Conservation (phyloP, 768 basidiomycete species). For the Cyclocybe cylindracea region DNA sequence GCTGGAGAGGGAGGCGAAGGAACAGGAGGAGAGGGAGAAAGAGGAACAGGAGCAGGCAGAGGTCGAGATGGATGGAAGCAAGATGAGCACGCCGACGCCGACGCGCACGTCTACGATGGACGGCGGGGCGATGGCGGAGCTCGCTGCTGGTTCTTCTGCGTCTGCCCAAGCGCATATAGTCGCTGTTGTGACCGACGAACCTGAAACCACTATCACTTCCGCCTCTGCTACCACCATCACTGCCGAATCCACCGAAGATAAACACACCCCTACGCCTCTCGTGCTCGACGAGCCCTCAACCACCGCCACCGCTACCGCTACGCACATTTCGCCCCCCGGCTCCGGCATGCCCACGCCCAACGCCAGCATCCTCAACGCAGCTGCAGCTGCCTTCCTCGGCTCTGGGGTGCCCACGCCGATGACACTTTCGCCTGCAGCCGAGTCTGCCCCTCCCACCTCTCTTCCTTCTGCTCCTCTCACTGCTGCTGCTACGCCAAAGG, state of each 20-base stretch:
- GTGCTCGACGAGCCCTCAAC: neutral
- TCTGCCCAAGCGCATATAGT: neutral
- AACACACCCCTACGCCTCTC: neutral
- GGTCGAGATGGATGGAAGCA: slow-evolving; percentile 5
- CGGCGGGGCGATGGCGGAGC: neutral
- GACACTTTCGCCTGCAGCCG: too few species aligned
- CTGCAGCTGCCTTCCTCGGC: too few species aligned
- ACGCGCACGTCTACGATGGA: slow-evolving; percentile 15
- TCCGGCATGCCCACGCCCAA: too few species aligned
- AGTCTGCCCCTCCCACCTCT: neutral
- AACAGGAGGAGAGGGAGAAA: slow-evolving; percentile 1
- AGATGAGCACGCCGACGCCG: slow-evolving; percentile 19
- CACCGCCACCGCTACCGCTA: neutral
- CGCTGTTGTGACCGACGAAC: neutral
- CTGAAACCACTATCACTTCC: neutral
- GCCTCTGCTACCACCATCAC: slow-evolving; percentile 8
- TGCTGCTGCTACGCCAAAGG: neutral
- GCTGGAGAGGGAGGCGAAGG: slow-evolving; percentile 11
- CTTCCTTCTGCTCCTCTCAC: neutral
- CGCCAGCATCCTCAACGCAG: neutral
- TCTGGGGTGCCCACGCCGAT: too few species aligned
- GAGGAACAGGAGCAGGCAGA: neutral
- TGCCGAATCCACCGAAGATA: neutral
- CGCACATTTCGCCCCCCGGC: neutral
- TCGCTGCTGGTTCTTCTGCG: neutral